Evolutionary conservation across 441 rosid genomes (phyloP).

Genomic region (Euphorbia neoarborescens): DNA sequence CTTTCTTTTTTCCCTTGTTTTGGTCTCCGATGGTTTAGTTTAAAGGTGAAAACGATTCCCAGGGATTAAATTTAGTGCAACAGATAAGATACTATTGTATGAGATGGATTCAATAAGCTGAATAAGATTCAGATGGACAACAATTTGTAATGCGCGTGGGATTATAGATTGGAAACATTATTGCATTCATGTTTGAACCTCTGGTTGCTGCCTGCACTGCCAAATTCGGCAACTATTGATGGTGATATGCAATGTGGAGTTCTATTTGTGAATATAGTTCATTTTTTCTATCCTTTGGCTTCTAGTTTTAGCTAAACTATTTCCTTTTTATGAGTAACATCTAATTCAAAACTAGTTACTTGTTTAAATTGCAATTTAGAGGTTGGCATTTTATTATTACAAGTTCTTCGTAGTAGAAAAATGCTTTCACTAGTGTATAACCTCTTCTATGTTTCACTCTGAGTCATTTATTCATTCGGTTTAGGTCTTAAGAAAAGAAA

Average conservation of each 20-base stretch:
- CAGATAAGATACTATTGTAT: neutral
- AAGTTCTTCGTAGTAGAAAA: too few species aligned
- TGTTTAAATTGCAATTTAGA: too few species aligned
- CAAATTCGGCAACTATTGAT: conserved; percentile 82
- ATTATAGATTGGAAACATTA: neutral
- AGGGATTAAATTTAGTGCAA: too few species aligned
- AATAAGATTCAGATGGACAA: neutral
- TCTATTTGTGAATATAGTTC: neutral
- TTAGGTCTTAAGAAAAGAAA: too few species aligned
- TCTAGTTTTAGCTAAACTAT: neutral
- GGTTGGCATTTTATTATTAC: too few species aligned
- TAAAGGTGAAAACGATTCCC: neutral
- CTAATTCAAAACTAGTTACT: too few species aligned
- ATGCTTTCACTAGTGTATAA: too few species aligned
- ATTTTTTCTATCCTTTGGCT: neutral
- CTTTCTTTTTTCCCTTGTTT: neutral
- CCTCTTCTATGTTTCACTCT: too few species aligned
- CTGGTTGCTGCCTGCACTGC: conserved; percentile 53
- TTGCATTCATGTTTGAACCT: too few species aligned
- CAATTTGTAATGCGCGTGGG: neutral
- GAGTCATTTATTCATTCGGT: too few species aligned
- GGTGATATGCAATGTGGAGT: conserved; percentile 31
- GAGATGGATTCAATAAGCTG: neutral
- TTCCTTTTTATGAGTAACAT: too few species aligned
- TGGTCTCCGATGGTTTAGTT: too few species aligned